Conservation (phyloP, 768 basidiomycete species). For the Atractiella rhizophila region DNA sequence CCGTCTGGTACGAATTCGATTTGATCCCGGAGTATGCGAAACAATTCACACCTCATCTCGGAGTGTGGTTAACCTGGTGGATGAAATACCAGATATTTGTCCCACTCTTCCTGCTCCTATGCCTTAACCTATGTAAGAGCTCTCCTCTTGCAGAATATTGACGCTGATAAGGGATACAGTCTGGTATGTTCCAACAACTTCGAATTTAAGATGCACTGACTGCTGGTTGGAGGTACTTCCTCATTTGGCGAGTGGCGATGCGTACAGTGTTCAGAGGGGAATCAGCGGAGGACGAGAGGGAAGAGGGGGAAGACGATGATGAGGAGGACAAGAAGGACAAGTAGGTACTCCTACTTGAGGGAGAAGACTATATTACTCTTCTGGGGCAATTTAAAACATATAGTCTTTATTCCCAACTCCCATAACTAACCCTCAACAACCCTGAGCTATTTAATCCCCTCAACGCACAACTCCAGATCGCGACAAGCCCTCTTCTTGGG, state of each 20-base stretch:
- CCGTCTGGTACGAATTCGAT: conserved; percentile 55
- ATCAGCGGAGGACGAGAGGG: conserved; percentile 37
- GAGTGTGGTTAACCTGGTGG: conserved; percentile 45
- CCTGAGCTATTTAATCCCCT: neutral
- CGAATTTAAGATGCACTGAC: too few relatives aligned
- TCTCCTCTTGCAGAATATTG: too few relatives aligned
- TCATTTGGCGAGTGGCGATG: conserved; percentile 4
- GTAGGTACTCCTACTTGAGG: conserved; percentile 8
- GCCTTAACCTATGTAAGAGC: conserved; percentile 60
- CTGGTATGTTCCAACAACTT: too few relatives aligned
- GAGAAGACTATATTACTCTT: neutral
- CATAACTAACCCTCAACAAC: neutral
- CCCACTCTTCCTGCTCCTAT: conserved; percentile 47
- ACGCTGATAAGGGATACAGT: too few relatives aligned
- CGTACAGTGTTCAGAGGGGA: conserved; percentile 10
- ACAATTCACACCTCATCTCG: conserved; percentile 35
- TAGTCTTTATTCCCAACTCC: neutral
- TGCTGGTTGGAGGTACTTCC: too few relatives aligned
- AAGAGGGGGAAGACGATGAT: conserved; percentile 33
- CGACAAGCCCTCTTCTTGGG: conserved; percentile 25
- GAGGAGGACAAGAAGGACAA: conserved; percentile 14
- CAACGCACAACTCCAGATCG: conserved; percentile 16
- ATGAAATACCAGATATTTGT: conserved; percentile 42
- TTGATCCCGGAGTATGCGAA: conserved; percentile 40
- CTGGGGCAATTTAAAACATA: neutral